Evolutionary conservation across 805 yeast genomes (phyloP), one percentile per base, ranked within the genome.

Genomic region (Wickerhamomyces pijperi): DNA sequence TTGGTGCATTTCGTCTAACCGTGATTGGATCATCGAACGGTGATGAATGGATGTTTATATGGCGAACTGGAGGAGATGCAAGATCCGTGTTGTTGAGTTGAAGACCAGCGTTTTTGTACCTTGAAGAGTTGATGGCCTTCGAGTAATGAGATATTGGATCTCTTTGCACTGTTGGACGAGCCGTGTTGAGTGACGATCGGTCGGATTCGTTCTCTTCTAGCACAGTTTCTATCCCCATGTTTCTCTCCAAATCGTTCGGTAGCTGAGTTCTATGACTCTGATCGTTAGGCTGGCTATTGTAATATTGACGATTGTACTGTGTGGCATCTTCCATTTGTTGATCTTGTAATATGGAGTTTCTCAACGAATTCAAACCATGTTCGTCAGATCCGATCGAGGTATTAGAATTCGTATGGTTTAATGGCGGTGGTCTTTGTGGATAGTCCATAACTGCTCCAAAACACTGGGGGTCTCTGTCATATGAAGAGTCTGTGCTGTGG

Each of bases 221-320:
- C n/a, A 53, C 55, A 1, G 58, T 53, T 17, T 53, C 56, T 14
- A 51, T 51, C 3, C 46, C 46, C 25, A 54, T 40, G 1, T 20
- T 17, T 12, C 36, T 15, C 36, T 18, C 40, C 18, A 5, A 9
- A 35, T 19, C 21, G 6, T 23, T 15, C 28, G 21, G 29, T 18
- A n/a, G 35, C n/a, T n/a, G n/a, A n/a, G n/a, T n/a, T n/a, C n/a
- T n/a, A n/a, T n/a, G n/a, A n/a, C n/a, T n/a, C n/a, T n/a, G n/a
- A n/a, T n/a, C n/a, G n/a, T n/a, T n/a, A n/a, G n/a, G n/a, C n/a
- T n/a, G 45, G 36, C 28, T 38, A 42, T 34, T 37, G 5, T 25
- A 36, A 32, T 25, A 40, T 39, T 12, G 28, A 16, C 2, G 32
- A 16, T 5, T 39, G 36, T 9, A 39, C 36, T 32, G 36, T 37